Conservation (phyloP, 345 rosid genomes). For the Eucalyptus albens region DNA sequence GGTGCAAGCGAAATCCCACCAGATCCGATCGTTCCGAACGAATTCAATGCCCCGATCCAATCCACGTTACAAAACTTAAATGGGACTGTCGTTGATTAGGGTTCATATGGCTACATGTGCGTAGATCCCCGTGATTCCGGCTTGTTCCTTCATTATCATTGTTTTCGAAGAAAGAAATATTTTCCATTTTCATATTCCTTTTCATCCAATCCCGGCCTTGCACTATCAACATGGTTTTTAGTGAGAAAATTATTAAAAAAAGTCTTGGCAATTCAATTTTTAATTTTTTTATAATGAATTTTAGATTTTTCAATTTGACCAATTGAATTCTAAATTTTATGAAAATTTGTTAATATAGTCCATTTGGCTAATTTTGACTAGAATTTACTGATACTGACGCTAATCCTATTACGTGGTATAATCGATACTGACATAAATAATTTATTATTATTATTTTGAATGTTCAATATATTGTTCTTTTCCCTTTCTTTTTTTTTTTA, state of each 20-base stretch:
- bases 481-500: too few species aligned
- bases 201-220: neutral
- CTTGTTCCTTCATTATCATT: neutral
- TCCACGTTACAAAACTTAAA: neutral
- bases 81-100: neutral
- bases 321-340: neutral
- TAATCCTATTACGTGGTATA: too few species aligned
- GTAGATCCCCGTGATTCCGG: neutral
- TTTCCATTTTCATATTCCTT: neutral
- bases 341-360: neutral
- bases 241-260: neutral
- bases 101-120: neutral
- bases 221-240: neutral
- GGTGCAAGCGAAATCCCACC: neutral
- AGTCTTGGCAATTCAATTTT: accelerated
- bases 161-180: neutral
- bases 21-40: neutral
- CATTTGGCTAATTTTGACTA: too few species aligned
- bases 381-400: accelerated
- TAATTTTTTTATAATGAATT: too few species aligned
- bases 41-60: neutral
- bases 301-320: accelerated
- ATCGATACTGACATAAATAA: accelerated
- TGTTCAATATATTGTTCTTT: too few species aligned
- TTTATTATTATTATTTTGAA: too few species aligned